Evolutionary conservation across 2,329 filamentous ascomycete species (phyloP).

Genomic region (Graphiopsis chlorocephala): DNA sequence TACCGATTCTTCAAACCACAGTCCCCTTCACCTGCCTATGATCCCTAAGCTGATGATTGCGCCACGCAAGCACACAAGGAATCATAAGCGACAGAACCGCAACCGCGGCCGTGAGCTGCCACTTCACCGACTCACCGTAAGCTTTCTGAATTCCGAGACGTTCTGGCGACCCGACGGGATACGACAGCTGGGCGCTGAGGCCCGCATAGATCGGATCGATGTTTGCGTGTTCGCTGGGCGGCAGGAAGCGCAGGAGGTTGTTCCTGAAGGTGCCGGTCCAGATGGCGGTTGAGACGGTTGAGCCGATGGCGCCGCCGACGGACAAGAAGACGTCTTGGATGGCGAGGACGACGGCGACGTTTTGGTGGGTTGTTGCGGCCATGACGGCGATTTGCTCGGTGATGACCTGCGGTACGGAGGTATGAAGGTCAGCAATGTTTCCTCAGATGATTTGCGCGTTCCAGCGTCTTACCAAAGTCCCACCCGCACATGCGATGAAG

Average conservation of each 20-base stretch:
- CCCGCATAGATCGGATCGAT: conserved; percentile 35
- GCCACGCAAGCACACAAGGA: conserved; percentile 31
- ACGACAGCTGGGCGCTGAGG: conserved; percentile 39
- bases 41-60: conserved; percentile 35
- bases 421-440: background rate
- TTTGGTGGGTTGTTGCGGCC: conserved; percentile 42
- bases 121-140: conserved; percentile 48
- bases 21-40: conserved; percentile 36
- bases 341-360: conserved; percentile 28
- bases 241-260: conserved; percentile 20
- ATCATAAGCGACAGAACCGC: conserved; percentile 30
- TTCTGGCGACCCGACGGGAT: conserved; percentile 41
- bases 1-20: conserved; percentile 30
- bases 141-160: conserved; percentile 45
- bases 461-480: conserved; percentile 41
- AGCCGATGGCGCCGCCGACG: conserved; percentile 55
- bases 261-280: conserved; percentile 27
- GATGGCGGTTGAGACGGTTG: conserved; percentile 29
- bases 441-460: background rate
- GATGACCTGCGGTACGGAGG: conserved; percentile 38
- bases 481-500: conserved; percentile 53
- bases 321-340: conserved; percentile 22
- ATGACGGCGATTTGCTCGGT: conserved; percentile 60
- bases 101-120: conserved; percentile 41
- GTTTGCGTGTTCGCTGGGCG: conserved; percentile 27